phyloP scores from a whole-genome alignment of 2,329 filamentous ascomycete genomes.

The Diaporthe sp. region DNA sequence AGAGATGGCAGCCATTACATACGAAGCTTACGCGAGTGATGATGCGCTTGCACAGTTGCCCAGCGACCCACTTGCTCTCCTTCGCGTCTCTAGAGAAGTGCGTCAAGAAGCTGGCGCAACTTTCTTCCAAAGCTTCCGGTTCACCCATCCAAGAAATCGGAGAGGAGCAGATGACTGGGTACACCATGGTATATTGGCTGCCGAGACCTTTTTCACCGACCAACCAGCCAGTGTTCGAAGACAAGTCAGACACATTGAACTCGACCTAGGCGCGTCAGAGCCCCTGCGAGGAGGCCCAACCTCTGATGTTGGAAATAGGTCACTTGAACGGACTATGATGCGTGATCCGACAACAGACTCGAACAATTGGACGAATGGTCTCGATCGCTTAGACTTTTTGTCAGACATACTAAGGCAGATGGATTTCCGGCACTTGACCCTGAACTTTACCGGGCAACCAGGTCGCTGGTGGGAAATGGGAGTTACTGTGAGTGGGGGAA shows the following conservation, averaged over 20 bases:
- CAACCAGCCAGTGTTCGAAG: neutral
- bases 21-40: neutral
- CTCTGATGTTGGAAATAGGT: no score
- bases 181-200: neutral
- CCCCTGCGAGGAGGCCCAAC: no score
- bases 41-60: neutral
- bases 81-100: neutral
- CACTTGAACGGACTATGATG: no score
- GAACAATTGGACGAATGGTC: neutral
- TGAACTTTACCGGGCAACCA: neutral
- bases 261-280: neutral
- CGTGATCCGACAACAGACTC: no score
- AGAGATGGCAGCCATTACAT: neutral
- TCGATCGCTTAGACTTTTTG: neutral
- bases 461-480: neutral
- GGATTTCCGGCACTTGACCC: neutral
- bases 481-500: neutral
- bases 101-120: neutral
- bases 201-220: neutral
- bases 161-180: neutral
- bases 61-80: neutral
- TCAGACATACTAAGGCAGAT: neutral
- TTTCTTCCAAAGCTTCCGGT: neutral
- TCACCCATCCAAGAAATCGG: neutral
- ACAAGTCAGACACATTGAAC: neutral